Conservation (phyloP, 2,329 filamentous ascomycete genomes). For the Thelonectria olida region DNA sequence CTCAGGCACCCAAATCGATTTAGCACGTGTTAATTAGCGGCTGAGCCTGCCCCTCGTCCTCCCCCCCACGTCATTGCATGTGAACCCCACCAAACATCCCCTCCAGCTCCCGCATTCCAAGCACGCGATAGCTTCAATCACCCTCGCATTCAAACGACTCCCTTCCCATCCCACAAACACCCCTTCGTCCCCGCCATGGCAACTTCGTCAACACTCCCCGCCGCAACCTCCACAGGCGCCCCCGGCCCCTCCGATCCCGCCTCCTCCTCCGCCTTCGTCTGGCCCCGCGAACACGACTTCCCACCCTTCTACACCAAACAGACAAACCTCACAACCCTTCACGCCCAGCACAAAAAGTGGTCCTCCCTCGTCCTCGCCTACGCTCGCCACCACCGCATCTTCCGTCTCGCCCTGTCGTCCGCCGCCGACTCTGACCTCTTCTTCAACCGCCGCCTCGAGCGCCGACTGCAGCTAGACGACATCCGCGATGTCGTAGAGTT, state of each 20-base stretch:
- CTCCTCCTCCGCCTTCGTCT: conserved; percentile 54
- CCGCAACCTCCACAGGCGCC: background rate
- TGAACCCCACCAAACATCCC: conserved; percentile 13
- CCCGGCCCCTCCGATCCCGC: conserved; percentile 22
- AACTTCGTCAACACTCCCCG: conserved; percentile 1
- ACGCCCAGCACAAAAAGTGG: conserved; percentile 86
- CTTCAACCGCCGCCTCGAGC: conserved; percentile 63
- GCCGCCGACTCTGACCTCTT: conserved; percentile 66
- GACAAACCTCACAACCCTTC: conserved; percentile 75
- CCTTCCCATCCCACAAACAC: background rate
- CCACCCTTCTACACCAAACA: conserved; percentile 89
- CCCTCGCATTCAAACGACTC: background rate
- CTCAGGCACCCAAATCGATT: background rate
- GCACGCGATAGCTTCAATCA: conserved; percentile 10
- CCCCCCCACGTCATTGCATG: conserved; percentile 13
- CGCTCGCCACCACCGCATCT: conserved; percentile 81
- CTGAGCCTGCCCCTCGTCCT: conserved; percentile 5
- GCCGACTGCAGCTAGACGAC: conserved; percentile 60
- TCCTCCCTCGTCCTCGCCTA: conserved; percentile 84
- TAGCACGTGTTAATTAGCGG: background rate
- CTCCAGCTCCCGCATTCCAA: conserved; percentile 2
- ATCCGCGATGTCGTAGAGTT: conserved; percentile 67
- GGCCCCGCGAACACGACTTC: conserved; percentile 76
- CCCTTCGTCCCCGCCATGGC: conserved; percentile 6
- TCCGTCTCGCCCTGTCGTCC: conserved; percentile 72